Evolutionary conservation across 768 basidiomycete genomes (phyloP), one percentile per base, ranked within the genome.

Genomic region (Tubosaeta sp.): DNA sequence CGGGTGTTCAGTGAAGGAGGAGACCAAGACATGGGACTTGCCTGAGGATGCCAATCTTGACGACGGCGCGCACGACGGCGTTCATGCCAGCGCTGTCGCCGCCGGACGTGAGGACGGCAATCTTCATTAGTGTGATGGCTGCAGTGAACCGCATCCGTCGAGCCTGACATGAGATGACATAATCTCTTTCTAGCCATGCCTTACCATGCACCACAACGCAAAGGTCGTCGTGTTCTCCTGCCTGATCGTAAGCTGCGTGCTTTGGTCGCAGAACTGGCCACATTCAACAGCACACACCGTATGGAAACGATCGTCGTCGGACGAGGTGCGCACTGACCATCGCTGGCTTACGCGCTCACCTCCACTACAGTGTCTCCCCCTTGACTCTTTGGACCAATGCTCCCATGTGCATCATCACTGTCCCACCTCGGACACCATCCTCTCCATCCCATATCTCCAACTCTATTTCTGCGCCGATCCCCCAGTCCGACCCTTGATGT

Each of bases 51-150:
- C 87, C 93, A 59, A 84, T 84, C 72, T 93, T 93, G 58, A 98
- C 95, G 43, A 94, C 86, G 1, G 94, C 80, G 59, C 97, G 89
- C 48, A 99, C 95, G 50, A 85, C 91, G 31, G 93, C 92, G 66
- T 95, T 95, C 91, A 94, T 92, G 63, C 97, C 97, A 48, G 97
- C 95, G 72, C 90, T 92, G 77, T 99, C 97, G 65, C 97, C 95
- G 43, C 95, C 97, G 3, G 88, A 91, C 1, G 97, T 99, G 58
- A 98, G 82, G 46, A 95, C 87, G 1, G 95, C 95, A 66, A 97
- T 81, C 76, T 92, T 94, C 84, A 94, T 91, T 22, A 22, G 22
- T 22, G 22, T 22, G 22, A 22, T 22, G 22, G 22, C 22, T 22
- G 22, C 22, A 22, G 22, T 22, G 22, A 22, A 22, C 22, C 22